Evolutionary conservation across 164 flowering plant genomes (phyloP).

Genomic region (Buxus sempervirens): DNA sequence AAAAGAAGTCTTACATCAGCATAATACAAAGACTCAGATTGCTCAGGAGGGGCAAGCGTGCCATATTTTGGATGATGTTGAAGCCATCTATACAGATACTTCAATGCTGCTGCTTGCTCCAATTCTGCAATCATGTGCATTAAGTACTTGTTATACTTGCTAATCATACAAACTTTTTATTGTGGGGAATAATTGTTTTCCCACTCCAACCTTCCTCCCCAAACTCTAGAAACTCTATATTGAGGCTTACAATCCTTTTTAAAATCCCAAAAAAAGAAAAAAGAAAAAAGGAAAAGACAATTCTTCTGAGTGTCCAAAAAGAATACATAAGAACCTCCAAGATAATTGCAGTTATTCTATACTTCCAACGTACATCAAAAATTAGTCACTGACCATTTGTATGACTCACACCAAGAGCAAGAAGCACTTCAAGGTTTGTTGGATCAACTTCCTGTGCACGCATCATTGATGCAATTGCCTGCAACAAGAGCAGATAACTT

Average conservation of each 20-base stretch:
- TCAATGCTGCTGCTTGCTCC: slow-evolving; percentile 90
- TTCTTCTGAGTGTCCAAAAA: no score
- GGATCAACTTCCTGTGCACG: slow-evolving; percentile 93
- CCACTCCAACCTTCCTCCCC: background rate
- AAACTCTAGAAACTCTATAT: background rate
- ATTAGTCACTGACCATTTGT: slow-evolving; percentile 73
- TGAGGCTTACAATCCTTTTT: background rate
- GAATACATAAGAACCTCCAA: no score
- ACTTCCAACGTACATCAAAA: slow-evolving; percentile 7
- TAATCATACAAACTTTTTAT: background rate
- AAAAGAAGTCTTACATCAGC: slow-evolving; percentile 71
- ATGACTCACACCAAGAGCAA: slow-evolving; percentile 98
- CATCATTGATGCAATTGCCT: slow-evolving; percentile 99
- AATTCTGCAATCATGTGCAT: slow-evolving; percentile 53
- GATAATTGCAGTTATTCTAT: background rate
- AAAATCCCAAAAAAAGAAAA: background rate
- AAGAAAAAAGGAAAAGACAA: background rate
- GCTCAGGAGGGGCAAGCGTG: slow-evolving; percentile 53
- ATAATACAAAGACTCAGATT: slow-evolving; percentile 58
- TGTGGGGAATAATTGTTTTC: no score
- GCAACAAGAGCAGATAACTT: slow-evolving; percentile 20
- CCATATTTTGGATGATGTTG: slow-evolving; percentile 86
- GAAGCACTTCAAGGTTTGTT: slow-evolving; percentile 92
- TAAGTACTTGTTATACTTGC: background rate
- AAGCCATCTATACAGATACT: slow-evolving; percentile 85